Conservation (phyloP, 768 basidiomycete species). For the Pleurotus tuber-regium region DNA sequence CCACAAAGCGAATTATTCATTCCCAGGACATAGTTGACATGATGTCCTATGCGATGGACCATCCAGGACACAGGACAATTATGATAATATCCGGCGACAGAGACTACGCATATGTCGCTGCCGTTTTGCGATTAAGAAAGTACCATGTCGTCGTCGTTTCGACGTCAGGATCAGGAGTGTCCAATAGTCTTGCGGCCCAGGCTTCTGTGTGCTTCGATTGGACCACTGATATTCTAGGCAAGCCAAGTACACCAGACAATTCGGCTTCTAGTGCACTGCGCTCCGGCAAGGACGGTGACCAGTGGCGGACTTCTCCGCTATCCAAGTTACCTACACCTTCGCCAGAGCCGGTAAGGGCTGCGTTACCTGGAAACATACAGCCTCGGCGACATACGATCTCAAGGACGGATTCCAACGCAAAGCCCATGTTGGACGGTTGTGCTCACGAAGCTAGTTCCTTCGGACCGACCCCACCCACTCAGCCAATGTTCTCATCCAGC, state of each 20-base stretch:
- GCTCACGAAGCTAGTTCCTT: not conserved
- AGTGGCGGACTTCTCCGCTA: slow-evolving; percentile 1
- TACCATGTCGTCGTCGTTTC: slow-evolving; percentile 40
- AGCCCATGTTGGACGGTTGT: not conserved
- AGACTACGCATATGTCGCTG: slow-evolving; percentile 42
- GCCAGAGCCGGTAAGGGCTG: not conserved
- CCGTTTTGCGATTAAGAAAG: slow-evolving; percentile 34
- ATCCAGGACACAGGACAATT: slow-evolving; percentile 40
- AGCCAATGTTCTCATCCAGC: not conserved
- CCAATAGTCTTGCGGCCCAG: slow-evolving; percentile 34
- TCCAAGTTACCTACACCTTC: slow-evolving; percentile 6
- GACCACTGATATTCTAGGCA: slow-evolving; percentile 35
- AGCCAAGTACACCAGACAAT: slow-evolving; percentile 3
- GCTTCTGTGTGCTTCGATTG: slow-evolving; percentile 48
- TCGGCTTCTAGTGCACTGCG: not conserved
- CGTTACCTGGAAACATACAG: not conserved
- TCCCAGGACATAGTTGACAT: slow-evolving; percentile 20
- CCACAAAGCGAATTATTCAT: slow-evolving; percentile 4
- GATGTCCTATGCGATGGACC: slow-evolving; percentile 38
- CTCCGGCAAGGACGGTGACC: not conserved
- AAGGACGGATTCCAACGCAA: not conserved
- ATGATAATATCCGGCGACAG: slow-evolving; percentile 46
- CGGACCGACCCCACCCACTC: not conserved
- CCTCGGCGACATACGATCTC: slow-evolving; percentile 1
- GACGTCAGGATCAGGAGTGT: slow-evolving; percentile 31